These are phyloP conservation scores for Magnolia kwangsiensis DNA, from an alignment of 164 flowering plant genomes.

Conservation along the genomic window DNA sequence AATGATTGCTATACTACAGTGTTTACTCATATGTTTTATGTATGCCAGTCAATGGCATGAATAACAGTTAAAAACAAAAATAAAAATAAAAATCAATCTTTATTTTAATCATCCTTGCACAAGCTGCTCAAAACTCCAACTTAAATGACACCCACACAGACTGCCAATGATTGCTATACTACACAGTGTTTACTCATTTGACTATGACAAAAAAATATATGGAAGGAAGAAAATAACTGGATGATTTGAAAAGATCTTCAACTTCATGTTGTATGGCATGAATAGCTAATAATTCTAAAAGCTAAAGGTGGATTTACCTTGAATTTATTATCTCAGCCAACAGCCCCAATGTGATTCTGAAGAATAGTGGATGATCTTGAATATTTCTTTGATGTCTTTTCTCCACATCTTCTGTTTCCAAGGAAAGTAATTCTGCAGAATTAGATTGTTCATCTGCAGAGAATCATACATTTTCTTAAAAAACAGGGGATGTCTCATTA, in stretches of 20 bases:
- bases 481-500: neutral
- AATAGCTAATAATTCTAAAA: neutral
- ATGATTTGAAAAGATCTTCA: no score
- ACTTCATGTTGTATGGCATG: neutral
- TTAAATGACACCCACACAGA: neutral
- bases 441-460: constrained; percentile 44
- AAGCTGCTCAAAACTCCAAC: neutral
- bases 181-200: neutral
- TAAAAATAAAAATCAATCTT: neutral
- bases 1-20: no score
- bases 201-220: neutral
- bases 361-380: constrained; percentile 79
- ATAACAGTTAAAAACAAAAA: neutral
- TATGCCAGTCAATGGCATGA: neutral
- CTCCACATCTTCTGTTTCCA: constrained; percentile 22
- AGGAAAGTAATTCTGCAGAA: constrained; percentile 22
- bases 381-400: constrained; percentile 38
- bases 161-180: neutral
- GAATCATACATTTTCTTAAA: constrained; percentile 1
- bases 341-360: constrained; percentile 83
- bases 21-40: neutral
- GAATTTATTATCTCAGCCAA: constrained; percentile 93
- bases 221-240: no score
- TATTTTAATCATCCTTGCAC: neutral
- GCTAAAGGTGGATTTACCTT: constrained; percentile 43